A percentile compares a stretch with the other conserved stretches of the same genome.
These are phyloP conservation scores for Carpinus fangiana DNA, from an alignment of 306 rosid genomes.

Conservation along the genomic window DNA sequence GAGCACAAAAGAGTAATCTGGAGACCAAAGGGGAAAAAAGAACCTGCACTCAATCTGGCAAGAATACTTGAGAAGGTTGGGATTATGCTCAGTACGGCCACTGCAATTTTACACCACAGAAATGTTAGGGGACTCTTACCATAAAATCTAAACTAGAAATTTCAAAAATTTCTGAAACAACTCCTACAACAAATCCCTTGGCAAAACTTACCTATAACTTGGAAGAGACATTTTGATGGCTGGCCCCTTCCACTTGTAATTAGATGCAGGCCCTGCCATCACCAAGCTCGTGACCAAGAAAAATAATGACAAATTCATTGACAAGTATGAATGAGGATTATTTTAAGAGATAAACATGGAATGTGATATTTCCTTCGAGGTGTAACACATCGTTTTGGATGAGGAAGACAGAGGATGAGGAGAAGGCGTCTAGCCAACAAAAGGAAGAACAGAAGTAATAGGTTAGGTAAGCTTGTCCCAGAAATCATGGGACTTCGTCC, in stretches of 20 bases:
- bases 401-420: background rate
- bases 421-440: background rate
- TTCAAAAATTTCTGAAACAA: background rate
- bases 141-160: background rate
- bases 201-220: slow-evolving; percentile 73
- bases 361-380: background rate
- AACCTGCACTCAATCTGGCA: slow-evolving; percentile 86
- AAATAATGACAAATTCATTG: slow-evolving; percentile 5
- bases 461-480: background rate
- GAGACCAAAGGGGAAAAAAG: background rate
- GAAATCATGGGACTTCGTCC: no score
- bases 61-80: slow-evolving; percentile 80
- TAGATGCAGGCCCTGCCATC: slow-evolving; percentile 50
- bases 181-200: background rate
- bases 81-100: slow-evolving; percentile 62
- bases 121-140: slow-evolving; percentile 12
- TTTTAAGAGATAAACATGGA: background rate
- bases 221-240: slow-evolving; percentile 78
- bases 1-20: background rate
- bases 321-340: background rate
- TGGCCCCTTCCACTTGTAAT: slow-evolving; percentile 68
- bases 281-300: slow-evolving; percentile 29
- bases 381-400: background rate
- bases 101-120: slow-evolving; percentile 48
- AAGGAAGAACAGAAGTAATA: background rate